Percentiles rank a stretch among this genome's conserved stretches.
phyloP scores from a whole-genome alignment of 139 green algal species.

The Tetratostichococcus sp. region DNA sequence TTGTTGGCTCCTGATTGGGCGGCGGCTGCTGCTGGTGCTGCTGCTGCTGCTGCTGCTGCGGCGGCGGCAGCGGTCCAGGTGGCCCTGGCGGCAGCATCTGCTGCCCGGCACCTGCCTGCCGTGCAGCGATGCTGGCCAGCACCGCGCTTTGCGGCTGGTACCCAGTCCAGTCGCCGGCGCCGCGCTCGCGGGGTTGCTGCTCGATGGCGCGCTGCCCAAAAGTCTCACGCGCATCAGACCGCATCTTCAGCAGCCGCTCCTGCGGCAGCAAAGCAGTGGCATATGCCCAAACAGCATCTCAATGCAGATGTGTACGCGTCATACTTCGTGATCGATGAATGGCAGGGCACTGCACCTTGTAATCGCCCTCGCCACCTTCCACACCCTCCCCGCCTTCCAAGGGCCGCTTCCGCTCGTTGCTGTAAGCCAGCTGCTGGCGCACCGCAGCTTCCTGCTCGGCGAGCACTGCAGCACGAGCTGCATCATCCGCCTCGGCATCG shows the following conservation, averaged over 20 bases:
- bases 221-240: not conserved
- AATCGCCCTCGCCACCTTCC: not conserved
- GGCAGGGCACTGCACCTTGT: not conserved
- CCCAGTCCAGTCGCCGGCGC: conserved; percentile 42
- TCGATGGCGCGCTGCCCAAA: not conserved
- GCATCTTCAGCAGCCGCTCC: not conserved
- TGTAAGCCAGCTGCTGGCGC: not conserved
- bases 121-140: conserved; percentile 23
- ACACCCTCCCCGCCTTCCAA: not conserved
- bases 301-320: too few species aligned
- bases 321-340: too few species aligned
- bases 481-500: not conserved
- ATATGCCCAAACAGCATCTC: not conserved
- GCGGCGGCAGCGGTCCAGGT: not conserved
- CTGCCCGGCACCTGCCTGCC: conserved; percentile 3
- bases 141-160: conserved; percentile 45
- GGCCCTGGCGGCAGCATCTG: not conserved
- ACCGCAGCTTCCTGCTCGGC: not conserved
- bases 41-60: not conserved
- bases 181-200: conserved; percentile 14
- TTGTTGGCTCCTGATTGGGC: too few species aligned
- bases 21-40: too few species aligned
- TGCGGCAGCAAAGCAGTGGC: not conserved
- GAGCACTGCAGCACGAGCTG: not conserved
- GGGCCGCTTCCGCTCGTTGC: not conserved